Evolutionary conservation across 371 early-diverging fungal genomes (phyloP).

Genomic region (Lichtheimia ornata): DNA sequence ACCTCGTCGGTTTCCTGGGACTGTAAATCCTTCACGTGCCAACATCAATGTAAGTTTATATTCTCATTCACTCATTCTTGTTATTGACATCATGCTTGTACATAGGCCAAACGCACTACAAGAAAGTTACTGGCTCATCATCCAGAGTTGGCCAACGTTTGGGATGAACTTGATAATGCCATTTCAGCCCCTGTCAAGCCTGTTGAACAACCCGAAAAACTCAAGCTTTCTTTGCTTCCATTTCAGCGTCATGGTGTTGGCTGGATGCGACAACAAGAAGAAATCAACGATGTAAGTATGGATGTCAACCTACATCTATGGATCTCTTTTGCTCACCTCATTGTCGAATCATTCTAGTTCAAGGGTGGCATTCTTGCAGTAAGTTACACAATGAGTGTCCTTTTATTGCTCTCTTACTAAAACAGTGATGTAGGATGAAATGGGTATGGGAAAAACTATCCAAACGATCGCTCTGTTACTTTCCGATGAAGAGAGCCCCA

Average conservation of each 20-base stretch:
- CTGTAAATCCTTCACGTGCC: no score
- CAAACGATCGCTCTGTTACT: constrained; percentile 91
- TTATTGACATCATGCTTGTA: neutral
- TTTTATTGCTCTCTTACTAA: neutral
- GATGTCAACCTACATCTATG: neutral
- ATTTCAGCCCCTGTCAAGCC: constrained; percentile 30
- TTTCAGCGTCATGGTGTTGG: constrained; percentile 87
- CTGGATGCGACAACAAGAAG: constrained; percentile 84
- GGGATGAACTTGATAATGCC: constrained; percentile 66
- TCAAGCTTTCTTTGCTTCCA: constrained; percentile 81
- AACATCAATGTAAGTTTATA: neutral
- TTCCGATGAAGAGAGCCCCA: constrained; percentile 67
- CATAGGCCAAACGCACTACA: constrained; percentile 23
- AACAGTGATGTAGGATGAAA: constrained; percentile 67
- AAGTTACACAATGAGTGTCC: constrained; percentile 5
- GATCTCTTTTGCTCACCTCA: neutral
- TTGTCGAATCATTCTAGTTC: constrained; percentile 44
- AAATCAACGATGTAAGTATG: constrained; percentile 36
- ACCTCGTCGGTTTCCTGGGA: no score
- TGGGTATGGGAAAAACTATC: constrained; percentile 99
- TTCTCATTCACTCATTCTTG: neutral
- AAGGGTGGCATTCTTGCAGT: constrained; percentile 83
- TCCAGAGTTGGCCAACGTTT: constrained; percentile 66
- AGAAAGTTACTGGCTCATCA: constrained; percentile 44
- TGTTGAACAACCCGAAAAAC: constrained; percentile 70